A percentile compares a stretch with the other conserved stretches of the same genome.
phyloP scores from a whole-genome alignment of 805 yeast species.

The Limtongia smithiae region DNA sequence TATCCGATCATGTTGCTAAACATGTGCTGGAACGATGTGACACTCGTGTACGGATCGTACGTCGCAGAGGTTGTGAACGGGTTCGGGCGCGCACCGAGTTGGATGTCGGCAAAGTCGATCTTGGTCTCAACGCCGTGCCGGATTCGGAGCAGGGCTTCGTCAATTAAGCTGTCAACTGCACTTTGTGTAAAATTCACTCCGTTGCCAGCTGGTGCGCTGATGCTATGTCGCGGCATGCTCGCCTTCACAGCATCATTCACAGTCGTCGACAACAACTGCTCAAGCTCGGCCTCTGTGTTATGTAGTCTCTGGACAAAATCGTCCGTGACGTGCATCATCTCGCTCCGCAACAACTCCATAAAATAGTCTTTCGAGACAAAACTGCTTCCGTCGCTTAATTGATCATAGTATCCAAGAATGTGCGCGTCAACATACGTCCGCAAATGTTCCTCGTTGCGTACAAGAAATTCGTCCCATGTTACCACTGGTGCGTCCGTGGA shows the following conservation, averaged over 20 bases:
- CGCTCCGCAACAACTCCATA: slow-evolving; percentile 17
- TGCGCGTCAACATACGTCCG: slow-evolving; percentile 12
- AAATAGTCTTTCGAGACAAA: slow-evolving; percentile 21
- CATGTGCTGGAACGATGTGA: slow-evolving; percentile 7
- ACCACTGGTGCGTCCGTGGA: not conserved
- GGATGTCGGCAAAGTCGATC: slow-evolving; percentile 23
- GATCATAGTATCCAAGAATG: slow-evolving; percentile 7
- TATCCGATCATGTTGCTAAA: not conserved
- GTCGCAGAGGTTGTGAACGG: slow-evolving; percentile 30
- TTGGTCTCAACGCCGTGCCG: slow-evolving; percentile 15
- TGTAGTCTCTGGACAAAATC: slow-evolving; percentile 9
- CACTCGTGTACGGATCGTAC: slow-evolving; percentile 19
- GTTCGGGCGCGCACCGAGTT: slow-evolving; percentile 33
- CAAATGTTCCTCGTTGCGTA: slow-evolving; percentile 11
- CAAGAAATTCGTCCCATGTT: slow-evolving; percentile 25
- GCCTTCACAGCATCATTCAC: not conserved
- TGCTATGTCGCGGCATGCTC: not conserved
- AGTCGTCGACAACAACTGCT: not conserved
- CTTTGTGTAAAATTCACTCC: slow-evolving; percentile 19
- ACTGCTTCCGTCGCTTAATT: slow-evolving; percentile 9
- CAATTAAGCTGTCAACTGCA: slow-evolving; percentile 25
- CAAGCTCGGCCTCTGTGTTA: slow-evolving; percentile 10
- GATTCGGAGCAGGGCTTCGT: slow-evolving; percentile 17
- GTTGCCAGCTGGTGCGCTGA: not conserved
- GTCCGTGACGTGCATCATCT: slow-evolving; percentile 9